Base-by-base conservation (phyloP, 768 basidiomycete species). In the Tremella mesenterica region DNA sequence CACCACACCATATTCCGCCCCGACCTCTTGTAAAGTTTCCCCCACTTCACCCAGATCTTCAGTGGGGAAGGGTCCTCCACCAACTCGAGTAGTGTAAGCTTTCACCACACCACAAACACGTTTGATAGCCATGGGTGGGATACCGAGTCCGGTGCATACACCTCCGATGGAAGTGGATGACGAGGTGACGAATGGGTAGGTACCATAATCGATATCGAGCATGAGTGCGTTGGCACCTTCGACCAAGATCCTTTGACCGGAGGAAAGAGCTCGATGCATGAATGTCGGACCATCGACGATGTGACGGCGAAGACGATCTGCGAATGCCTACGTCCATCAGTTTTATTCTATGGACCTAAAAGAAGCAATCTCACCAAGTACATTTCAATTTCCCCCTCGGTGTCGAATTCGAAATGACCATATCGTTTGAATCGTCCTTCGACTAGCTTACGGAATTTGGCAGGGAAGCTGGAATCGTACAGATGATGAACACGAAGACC, bases 201-300 rank as follows among this genome's bases (percentile, higher is more conserved):
- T 99, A 25, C 95, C 95, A 68, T 86, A 91, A 75, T 99, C 95
- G 60, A 99, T 78, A 70, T 99, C 95, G 53, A 99, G 84, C 95
- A 99, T 95, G 56, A 97, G 77, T 1, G 95, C 95, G 70, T 99
- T 97, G 50, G 95, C 95, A 25, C 95, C 95, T 72, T 99, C 95
- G 53, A 97, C 87, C 28, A 99, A 83, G 41, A 97, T 77, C 34
- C 76, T 80, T 76, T 93, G 96, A 47, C 82, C 81, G 12, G 80
- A 73, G 2, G 80, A 75, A 52, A 97, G 75, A 6, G 91, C 86
- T 48, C 81, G 73, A 74, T 97, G 90, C 45, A 97, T 76, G 75
- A 85, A 96, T 1, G 80, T 77, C 5, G 92, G 81, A 54, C 87
- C 86, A 76, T 99, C 91, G 56, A 88, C 77, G 50, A 99, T 88